Base-by-base conservation (phyloP, 2,329 filamentous ascomycete genomes). In the Tolypocladium endophyticum region DNA sequence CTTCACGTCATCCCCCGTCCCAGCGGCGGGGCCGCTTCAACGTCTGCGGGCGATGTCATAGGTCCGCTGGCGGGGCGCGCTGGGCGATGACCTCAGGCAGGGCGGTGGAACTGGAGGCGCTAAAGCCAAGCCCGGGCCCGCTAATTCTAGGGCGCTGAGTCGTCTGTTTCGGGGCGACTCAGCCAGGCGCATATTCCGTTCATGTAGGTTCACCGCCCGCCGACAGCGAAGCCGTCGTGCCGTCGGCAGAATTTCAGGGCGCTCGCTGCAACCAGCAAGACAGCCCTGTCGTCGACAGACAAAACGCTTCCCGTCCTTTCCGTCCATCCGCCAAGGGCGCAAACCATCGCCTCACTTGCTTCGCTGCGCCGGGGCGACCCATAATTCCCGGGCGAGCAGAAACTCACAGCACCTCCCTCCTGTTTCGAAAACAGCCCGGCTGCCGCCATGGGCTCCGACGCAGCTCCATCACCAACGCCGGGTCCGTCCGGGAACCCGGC, bases 401-500 rank as follows among this genome's bases (percentile, higher is more conserved):
- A 53, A 53, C 50, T 20, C 35, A 35, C 50, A 4, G 30, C 50
- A n/a, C 47, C 45, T 28, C 20, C 47, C 45, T 28, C 11, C 18
- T 23, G 30, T 36, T 8, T 18, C 18, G 30, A 54, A 54, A n/a
- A 36, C 11, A 23, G 50, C 30, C 50, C 36, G 9, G n/a, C 45
- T 20, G 6, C 33, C 55, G 28, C 9, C 47, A 57, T 60, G 55
- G 47, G 38, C 12, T 54, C 55, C 64, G 52, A 58, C 56, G 47
- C 66, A 53, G 55, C 64, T n/a, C 61, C 61, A 35, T 55, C 60
- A 39, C 59, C 63, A 56, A 60, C 69, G 58, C 61, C 61, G 55
- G 58, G 60, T 23, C 59, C 64, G 33, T 47, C 59, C 57, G 55
- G 57, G 33, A 20, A 60, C 25, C 39, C 59, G 7, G 16, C 59